Evolutionary conservation across 148 eudicot species (phyloP).

Genomic region (Rhododendron williamsianum): DNA sequence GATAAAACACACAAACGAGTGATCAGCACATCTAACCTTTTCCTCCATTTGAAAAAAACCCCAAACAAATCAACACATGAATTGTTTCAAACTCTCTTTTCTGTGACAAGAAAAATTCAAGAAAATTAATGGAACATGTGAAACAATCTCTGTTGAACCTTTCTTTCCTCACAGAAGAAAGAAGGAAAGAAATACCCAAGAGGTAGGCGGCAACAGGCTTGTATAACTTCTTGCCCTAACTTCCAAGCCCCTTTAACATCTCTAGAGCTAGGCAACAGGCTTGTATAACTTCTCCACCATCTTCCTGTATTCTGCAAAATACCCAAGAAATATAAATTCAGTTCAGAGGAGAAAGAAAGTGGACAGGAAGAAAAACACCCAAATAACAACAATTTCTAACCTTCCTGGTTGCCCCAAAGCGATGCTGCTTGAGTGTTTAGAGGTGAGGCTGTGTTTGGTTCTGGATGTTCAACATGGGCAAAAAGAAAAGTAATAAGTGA

Average conservation of each 20-base stretch:
- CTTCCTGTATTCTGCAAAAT: constrained; percentile 77
- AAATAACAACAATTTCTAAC: constrained; percentile 17
- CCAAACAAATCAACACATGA: neutral
- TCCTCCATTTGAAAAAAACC: too few relatives aligned
- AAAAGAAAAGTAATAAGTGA: neutral
- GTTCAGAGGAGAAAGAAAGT: neutral
- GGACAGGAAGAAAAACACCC: neutral
- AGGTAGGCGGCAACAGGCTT: too few relatives aligned
- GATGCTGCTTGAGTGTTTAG: constrained; percentile 90
- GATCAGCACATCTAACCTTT: neutral
- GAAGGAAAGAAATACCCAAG: neutral
- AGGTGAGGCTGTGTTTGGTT: constrained; percentile 89
- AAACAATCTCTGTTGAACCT: too few relatives aligned
- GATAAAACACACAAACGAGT: neutral
- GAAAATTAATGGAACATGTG: too few relatives aligned
- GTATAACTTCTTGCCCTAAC: neutral
- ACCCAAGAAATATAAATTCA: neutral
- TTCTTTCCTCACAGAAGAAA: too few relatives aligned
- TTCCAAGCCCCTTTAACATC: neutral
- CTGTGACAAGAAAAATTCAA: neutral
- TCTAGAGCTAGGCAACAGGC: constrained; percentile 20
- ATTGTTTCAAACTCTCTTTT: neutral
- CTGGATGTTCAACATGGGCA: constrained; percentile 17
- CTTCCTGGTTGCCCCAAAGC: constrained; percentile 90
- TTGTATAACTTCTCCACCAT: constrained; percentile 89